Evolutionary conservation across 768 basidiomycete genomes (phyloP), one percentile per base, ranked within the genome.

Genomic region (Termitomyces sp.): DNA sequence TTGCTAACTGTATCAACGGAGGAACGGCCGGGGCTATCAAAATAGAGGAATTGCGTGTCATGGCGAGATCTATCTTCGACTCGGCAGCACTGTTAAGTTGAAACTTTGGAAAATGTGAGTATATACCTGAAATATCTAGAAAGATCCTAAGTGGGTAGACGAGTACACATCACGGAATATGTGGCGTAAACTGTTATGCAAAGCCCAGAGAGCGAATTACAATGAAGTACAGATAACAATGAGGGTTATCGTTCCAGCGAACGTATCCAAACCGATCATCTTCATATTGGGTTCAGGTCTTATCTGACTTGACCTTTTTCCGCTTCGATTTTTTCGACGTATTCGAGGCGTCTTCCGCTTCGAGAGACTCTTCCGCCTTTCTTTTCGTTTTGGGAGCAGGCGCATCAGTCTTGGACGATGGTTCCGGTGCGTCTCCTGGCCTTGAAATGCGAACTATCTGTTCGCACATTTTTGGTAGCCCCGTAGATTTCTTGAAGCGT

Each of bases 401-500:
- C 23, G 35, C 52, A 16, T 56, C 56, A 32, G 65, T 57, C 16
- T 64, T 63, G 25, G 56, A 59, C 35, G 51, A 44, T 48, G 49
- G 12, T 32, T 58, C 39, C 44, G 62, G 50, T 17, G 47, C 57
- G 49, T 67, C 63, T 42, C 62, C 55, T 42, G 63, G 43, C 12
- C 57, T 56, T n/a, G 56, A 27, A 23, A 62, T 42, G 19, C 68
- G 63, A 65, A 69, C 66, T 50, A 94, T 71, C 68, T 92, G 90
- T 63, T 78, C 79, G 63, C 88, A 84, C 70, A 85, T 79, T 51
- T 77, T 78, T 28, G 78, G 77, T 8, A 93, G 76, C 7, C 81
- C 83, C 32, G 77, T 68, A 1, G 88, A 85, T 6, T 80, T 73
- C 65, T 83, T 83, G 71, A 89, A 85, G 25, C 83, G 79, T n/a